A percentile compares a stretch with the other conserved stretches of the same genome.
phyloP scores from a whole-genome alignment of 768 basidiomycete genomes.

The Lyophyllum decastes region DNA sequence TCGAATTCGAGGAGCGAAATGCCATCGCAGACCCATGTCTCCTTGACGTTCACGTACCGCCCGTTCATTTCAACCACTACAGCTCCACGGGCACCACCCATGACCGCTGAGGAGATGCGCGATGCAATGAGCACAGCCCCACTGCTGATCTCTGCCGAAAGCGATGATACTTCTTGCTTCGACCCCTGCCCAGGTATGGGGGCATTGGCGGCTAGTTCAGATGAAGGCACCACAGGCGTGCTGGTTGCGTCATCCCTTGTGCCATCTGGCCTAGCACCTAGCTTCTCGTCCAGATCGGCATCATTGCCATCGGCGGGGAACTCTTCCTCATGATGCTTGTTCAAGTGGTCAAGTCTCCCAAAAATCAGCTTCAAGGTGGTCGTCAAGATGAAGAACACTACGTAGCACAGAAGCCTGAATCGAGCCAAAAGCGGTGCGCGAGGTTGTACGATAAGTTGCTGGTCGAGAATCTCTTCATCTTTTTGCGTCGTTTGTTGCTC shows the following conservation, averaged over 20 bases:
- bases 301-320: not conserved
- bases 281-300: not conserved
- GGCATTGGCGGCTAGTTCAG: not conserved
- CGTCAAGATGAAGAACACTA: not conserved
- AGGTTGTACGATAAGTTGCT: not conserved
- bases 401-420: not conserved
- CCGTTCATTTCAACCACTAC: slow-evolving; percentile 30
- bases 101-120: slow-evolving; percentile 6
- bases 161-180: not conserved
- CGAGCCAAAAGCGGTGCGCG: not conserved
- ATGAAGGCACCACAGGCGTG: not conserved
- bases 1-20: slow-evolving; percentile 24
- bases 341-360: not conserved
- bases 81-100: slow-evolving; percentile 1
- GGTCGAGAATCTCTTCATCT: not conserved
- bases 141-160: slow-evolving; percentile 19
- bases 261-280: not conserved
- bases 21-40: slow-evolving; percentile 17
- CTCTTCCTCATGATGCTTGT: not conserved
- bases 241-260: not conserved
- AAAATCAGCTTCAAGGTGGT: slow-evolving; percentile 9
- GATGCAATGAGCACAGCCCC: slow-evolving; percentile 18
- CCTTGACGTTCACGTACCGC: slow-evolving; percentile 14
- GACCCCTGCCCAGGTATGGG: not conserved
- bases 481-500: not conserved